Evolutionary conservation across 2,329 filamentous ascomycete genomes (phyloP).

Genomic region (Talaromyces atroroseus): DNA sequence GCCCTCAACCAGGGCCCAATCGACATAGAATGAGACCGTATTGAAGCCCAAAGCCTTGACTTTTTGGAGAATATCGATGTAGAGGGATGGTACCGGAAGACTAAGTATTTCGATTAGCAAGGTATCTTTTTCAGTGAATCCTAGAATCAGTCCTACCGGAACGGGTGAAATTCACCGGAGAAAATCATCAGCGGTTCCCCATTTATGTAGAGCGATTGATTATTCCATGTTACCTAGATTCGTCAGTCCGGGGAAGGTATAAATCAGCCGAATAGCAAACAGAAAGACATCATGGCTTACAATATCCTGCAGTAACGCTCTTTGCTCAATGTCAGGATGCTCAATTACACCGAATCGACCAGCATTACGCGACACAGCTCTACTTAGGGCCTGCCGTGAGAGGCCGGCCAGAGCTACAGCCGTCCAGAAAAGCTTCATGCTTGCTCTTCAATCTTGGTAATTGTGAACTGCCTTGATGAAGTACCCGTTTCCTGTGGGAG

Average conservation of each 20-base stretch:
- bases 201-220: conserved; percentile 63
- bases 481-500: no score
- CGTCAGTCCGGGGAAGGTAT: conserved; percentile 1
- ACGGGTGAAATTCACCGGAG: conserved; percentile 70
- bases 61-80: conserved; percentile 74
- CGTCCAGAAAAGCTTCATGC: conserved; percentile 30
- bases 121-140: neutral
- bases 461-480: neutral
- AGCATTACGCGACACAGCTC: conserved; percentile 46
- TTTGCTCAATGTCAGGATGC: conserved; percentile 35
- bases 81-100: conserved; percentile 57
- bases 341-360: conserved; percentile 44
- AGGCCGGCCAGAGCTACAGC: conserved; percentile 31
- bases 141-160: conserved; percentile 35
- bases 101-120: conserved; percentile 23
- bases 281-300: conserved; percentile 32
- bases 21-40: conserved; percentile 69
- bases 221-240: conserved; percentile 61
- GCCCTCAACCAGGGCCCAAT: conserved; percentile 74
- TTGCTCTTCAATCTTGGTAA: neutral
- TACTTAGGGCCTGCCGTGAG: conserved; percentile 42
- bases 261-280: neutral
- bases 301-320: conserved; percentile 51
- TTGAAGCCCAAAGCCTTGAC: conserved; percentile 77
- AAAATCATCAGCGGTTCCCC: conserved; percentile 68